A percentile compares a stretch with the other conserved stretches of the same genome.
phyloP scores from a whole-genome alignment of 176 grass and related monocot species.

The Otatea glauca region DNA sequence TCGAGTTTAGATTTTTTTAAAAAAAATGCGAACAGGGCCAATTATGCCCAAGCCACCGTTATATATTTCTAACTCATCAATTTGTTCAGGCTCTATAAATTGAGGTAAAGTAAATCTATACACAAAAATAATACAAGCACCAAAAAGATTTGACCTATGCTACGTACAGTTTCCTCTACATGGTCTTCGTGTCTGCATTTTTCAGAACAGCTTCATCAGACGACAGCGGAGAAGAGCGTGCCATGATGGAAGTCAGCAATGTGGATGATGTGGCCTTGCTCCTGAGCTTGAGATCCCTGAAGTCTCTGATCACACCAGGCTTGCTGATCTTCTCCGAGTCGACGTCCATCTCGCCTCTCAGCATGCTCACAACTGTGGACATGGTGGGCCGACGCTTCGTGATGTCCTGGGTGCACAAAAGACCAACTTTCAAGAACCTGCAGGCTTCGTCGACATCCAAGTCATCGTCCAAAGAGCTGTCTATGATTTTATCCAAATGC shows the following conservation, averaged over 20 bases:
- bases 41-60: too few species aligned
- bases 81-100: not conserved
- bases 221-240: conserved; percentile 38
- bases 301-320: conserved; percentile 74
- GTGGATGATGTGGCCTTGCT: conserved; percentile 54
- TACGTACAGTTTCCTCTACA: conserved; percentile 25
- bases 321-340: conserved; percentile 55
- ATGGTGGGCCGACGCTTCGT: conserved; percentile 66
- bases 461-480: conserved; percentile 60
- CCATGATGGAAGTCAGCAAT: conserved; percentile 56
- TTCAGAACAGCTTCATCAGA: conserved; percentile 12
- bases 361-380: conserved; percentile 57
- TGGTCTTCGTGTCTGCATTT: not conserved
- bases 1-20: too few species aligned
- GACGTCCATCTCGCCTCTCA: conserved; percentile 59
- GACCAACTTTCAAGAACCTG: conserved; percentile 71
- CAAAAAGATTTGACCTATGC: conserved; percentile 25
- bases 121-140: conserved; percentile 21
- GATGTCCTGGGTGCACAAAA: conserved; percentile 73
- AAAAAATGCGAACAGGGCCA: too few species aligned
- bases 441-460: conserved; percentile 68
- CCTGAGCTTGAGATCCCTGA: conserved; percentile 60
- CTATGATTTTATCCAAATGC: conserved; percentile 58
- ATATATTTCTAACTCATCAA: not conserved
- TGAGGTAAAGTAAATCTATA: not conserved